Conservation (phyloP, 164 flowering plant genomes). For the Akebia trifoliata region DNA sequence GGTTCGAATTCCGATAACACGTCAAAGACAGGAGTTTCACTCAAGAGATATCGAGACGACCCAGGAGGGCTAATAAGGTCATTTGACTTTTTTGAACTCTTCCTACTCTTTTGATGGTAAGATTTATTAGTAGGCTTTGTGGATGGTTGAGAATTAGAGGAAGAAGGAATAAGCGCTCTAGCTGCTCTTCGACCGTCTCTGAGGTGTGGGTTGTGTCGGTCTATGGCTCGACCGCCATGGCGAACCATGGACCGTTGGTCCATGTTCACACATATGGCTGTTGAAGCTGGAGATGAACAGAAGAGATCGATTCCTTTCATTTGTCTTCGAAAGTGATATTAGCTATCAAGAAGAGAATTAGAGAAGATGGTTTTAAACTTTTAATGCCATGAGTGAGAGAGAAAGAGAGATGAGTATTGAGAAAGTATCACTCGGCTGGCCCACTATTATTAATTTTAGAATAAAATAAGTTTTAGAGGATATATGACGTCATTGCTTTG, state of each 20-base stretch:
- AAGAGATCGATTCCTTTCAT: conserved; percentile 69
- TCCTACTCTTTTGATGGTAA: conserved; percentile 25
- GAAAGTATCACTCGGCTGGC: too few species aligned
- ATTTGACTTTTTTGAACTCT: conserved; percentile 30
- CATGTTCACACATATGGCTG: conserved; percentile 61
- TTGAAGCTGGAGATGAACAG: conserved; percentile 72
- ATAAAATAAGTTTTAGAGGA: too few species aligned
- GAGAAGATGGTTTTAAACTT: too few species aligned
- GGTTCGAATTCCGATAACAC: conserved; percentile 27
- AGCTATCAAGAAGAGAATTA: too few species aligned
- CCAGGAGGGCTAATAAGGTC: conserved; percentile 27
- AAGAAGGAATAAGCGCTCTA: neutral
- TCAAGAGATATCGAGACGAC: conserved; percentile 55
- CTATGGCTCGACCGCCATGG: conserved; percentile 25
- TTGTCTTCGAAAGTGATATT: neutral
- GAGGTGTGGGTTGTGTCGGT: conserved; percentile 26
- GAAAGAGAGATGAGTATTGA: neutral
- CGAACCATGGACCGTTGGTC: conserved; percentile 46
- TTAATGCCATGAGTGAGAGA: neutral
- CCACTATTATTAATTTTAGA: too few species aligned
- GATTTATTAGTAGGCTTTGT: conserved; percentile 27
- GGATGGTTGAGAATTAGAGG: conserved; percentile 20
- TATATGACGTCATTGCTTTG: too few species aligned
- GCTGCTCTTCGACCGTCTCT: conserved; percentile 6
- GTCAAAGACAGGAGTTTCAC: conserved; percentile 36